phyloP scores from a whole-genome alignment of 1,284 basidiomycete species.

The Leccinum pallidistipes region DNA sequence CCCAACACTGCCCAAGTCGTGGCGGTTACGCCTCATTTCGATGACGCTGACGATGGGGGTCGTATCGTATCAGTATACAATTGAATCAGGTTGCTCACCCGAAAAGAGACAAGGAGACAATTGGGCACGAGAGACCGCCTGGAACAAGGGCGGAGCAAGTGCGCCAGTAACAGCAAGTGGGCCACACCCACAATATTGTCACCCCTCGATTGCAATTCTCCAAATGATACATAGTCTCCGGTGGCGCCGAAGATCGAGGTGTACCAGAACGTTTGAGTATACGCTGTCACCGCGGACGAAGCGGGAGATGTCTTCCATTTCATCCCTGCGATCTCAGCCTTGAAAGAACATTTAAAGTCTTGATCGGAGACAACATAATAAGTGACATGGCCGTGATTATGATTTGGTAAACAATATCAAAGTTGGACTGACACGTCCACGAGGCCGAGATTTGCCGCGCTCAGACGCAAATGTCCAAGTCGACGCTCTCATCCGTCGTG shows the following conservation, averaged over 20 bases:
- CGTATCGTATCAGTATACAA: not conserved
- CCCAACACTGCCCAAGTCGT: not conserved
- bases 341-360: conserved; percentile 9
- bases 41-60: not conserved
- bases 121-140: conserved; percentile 1
- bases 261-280: conserved; percentile 1
- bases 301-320: conserved; percentile 18
- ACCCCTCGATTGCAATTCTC: not conserved
- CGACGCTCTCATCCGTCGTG: conserved; percentile 76
- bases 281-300: conserved; percentile 27
- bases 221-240: not conserved
- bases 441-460: not conserved
- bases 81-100: not conserved
- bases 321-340: conserved; percentile 9
- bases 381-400: not conserved
- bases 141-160: conserved; percentile 18
- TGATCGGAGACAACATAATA: conserved; percentile 1
- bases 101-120: conserved; percentile 7
- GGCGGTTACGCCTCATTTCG: not conserved
- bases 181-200: too few relatives aligned
- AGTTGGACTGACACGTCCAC: conserved; percentile 2
- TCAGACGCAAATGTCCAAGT: conserved; percentile 30
- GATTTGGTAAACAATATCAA: conserved; percentile 22
- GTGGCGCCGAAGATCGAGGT: conserved; percentile 8
- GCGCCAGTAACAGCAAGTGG: not conserved